Conservation (phyloP, 305 asterid genomes). For the Solanum chacoense region DNA sequence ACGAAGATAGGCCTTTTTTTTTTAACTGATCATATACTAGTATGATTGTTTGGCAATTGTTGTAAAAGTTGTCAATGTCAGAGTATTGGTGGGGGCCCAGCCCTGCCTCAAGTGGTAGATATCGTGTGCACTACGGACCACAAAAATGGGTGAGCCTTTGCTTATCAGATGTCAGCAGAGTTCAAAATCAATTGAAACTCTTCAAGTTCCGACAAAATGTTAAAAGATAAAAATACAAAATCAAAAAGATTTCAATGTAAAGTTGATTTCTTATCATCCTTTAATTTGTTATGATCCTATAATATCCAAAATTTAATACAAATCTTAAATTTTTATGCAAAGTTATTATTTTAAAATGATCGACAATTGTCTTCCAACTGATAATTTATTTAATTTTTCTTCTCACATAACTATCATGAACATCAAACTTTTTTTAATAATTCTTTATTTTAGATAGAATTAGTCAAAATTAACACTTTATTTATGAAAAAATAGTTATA, state of each 20-base stretch:
- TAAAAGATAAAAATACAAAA: background rate
- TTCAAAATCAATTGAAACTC: background rate
- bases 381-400: too few species aligned
- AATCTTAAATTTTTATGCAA: too few species aligned
- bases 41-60: slow-evolving; percentile 13
- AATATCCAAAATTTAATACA: background rate
- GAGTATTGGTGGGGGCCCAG: background rate
- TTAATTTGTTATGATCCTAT: background rate
- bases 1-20: background rate
- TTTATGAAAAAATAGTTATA: too few species aligned
- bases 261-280: background rate
- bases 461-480: too few species aligned
- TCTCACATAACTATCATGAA: too few species aligned
- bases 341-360: too few species aligned
- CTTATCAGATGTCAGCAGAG: background rate
- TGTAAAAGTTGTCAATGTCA: slow-evolving; percentile 6
- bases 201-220: background rate
- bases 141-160: background rate
- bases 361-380: too few species aligned
- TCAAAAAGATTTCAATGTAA: background rate
- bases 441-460: too few species aligned
- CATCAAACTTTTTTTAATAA: too few species aligned
- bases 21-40: background rate
- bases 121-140: background rate
- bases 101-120: background rate